Base-by-base conservation (phyloP, 441 rosid species). In the Populus hybrid region DNA sequence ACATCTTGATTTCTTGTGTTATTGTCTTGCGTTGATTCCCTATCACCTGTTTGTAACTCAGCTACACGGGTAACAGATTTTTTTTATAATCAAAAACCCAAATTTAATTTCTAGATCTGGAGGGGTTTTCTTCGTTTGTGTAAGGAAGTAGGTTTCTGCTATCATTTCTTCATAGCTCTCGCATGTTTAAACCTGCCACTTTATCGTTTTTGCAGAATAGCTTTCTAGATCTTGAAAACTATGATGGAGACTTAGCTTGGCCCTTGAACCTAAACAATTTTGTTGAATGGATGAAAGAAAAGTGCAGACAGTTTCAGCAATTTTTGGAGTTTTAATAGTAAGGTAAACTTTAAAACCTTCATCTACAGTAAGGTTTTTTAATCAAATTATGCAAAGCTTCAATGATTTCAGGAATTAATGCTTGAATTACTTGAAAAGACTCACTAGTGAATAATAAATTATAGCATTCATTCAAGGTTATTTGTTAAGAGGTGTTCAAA, bases 251-350 rank as follows among this genome's bases (percentile, higher is more conserved):
- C 6, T 76, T 77, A 70, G 89, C 93, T 70, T 89, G 91, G 91
- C 93, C 93, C 35, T 80, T 87, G 79, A 84, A 88, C 71, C 85
- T 87, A 0, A 90, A 88, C 82, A 83, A 82, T 78, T 88, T 85
- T 84, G 88, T 88, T 5, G 87, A 86, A 28, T 88, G 89, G 93
- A 79, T 84, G 83, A 86, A 82, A 79, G 84, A 82, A 75, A 84
- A 88, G 42, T 72, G 7, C 19, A 40, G 84, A 34, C 81, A 74
- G 84, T 75, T 67, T 70, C 32, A 40, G 73, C 46, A 32, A 1
- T 63, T 72, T 42, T 19, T 19, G 73, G 16, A 59, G 57, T 53
- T 38, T 71, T 32, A 32, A 28, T 7, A 63, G 19, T 69, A 23
- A 34, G 82, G 77, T 73, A 73, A 67, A 68, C 26, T 36, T 36